Percentiles rank a stretch among this genome's conserved stretches.
Evolutionary conservation across 2,329 filamentous ascomycete genomes (phyloP).

Genomic region (Colletotrichum sp.): DNA sequence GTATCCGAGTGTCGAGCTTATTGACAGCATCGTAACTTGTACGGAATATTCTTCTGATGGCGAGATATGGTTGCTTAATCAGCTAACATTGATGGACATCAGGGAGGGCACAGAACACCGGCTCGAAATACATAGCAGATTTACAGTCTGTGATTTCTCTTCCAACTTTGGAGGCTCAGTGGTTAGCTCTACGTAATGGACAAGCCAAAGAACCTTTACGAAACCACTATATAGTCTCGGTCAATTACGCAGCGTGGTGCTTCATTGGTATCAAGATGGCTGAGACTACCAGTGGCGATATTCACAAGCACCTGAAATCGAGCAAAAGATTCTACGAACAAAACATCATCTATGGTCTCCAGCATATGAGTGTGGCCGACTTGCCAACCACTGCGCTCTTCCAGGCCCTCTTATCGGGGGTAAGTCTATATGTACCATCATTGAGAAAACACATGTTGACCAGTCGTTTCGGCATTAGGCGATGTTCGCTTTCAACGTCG

Average conservation of each 20-base stretch:
- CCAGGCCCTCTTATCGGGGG: not conserved
- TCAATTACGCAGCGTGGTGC: not conserved
- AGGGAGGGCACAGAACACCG: not conserved
- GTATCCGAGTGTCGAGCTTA: not conserved
- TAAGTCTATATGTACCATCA: not conserved
- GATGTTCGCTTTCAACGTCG: not conserved
- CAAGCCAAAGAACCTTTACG: not conserved
- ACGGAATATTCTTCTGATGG: not conserved
- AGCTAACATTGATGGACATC: not conserved
- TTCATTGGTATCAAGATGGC: not conserved
- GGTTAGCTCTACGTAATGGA: not conserved
- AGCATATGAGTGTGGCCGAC: not conserved
- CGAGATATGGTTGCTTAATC: fast-evolving
- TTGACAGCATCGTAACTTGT: not conserved
- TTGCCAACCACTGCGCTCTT: not conserved
- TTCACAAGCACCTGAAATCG: not conserved
- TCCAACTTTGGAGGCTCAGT: not conserved
- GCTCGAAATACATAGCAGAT: not conserved
- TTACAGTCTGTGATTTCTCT: not conserved
- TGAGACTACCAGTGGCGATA: not conserved
- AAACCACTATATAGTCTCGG: not conserved
- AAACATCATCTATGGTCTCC: not conserved
- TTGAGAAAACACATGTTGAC: not conserved
- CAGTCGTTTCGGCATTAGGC: not conserved
- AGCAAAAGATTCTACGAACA: not conserved